A percentile compares a stretch with the other conserved stretches of the same genome.
phyloP scores from a whole-genome alignment of 768 basidiomycete species.

The Trametes villosa region DNA sequence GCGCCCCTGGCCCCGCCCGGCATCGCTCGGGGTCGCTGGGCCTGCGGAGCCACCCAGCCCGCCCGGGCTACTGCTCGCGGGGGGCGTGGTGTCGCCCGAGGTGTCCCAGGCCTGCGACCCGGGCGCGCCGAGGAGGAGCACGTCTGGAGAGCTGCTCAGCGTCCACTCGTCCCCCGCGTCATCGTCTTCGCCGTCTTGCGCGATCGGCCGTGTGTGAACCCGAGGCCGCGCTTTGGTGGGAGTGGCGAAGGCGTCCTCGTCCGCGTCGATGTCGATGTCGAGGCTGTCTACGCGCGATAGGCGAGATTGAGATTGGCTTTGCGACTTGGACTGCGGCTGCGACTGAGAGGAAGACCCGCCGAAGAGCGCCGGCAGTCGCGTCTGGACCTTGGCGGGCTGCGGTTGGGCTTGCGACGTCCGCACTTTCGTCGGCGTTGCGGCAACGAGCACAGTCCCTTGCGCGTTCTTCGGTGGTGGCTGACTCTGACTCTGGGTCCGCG shows the following conservation, averaged over 20 bases:
- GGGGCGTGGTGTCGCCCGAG: slow-evolving; percentile 2
- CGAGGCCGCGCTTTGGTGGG: slow-evolving; percentile 13
- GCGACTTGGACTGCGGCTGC: too few species aligned
- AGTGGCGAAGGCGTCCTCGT: slow-evolving; percentile 2
- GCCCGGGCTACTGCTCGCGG: slow-evolving; percentile 20
- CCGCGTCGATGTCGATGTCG: slow-evolving; percentile 5
- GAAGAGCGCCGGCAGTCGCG: slow-evolving; percentile 16
- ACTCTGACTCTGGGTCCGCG: slow-evolving; percentile 12
- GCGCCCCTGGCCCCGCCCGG: neutral
- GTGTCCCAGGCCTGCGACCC: slow-evolving; percentile 4
- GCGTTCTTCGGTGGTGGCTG: neutral
- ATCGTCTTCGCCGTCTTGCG: slow-evolving; percentile 22
- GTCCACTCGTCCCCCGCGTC: slow-evolving; percentile 32
- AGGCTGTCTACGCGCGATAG: slow-evolving; percentile 5
- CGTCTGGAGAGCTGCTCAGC: slow-evolving; percentile 29
- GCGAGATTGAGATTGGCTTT: slow-evolving; percentile 1
- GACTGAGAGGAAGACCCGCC: neutral
- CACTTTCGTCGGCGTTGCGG: slow-evolving; percentile 56
- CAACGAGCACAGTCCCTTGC: slow-evolving; percentile 53
- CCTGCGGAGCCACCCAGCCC: slow-evolving; percentile 16
- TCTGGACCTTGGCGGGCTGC: slow-evolving; percentile 5
- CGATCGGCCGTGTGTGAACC: neutral
- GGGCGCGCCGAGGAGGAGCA: slow-evolving; percentile 21
- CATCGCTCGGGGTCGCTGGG: neutral
- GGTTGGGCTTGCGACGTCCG: slow-evolving; percentile 12